Evolutionary conservation across 208 protist genomes (phyloP).

Genomic region (Trypanosoma scelopori): DNA sequence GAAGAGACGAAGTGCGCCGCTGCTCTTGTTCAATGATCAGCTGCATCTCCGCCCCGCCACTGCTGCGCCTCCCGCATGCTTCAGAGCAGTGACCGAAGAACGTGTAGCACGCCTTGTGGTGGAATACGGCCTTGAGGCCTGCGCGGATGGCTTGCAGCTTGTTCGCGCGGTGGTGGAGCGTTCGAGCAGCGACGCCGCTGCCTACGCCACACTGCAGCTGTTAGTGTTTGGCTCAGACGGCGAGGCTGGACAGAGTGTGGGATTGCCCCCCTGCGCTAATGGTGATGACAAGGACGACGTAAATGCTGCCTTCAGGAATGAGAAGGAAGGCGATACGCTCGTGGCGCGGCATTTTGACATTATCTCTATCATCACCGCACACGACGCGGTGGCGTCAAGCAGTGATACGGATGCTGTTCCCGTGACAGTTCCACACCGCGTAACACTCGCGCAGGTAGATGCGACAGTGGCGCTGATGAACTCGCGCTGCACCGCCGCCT

Average conservation of each 20-base stretch:
- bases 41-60: constrained; percentile 46
- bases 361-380: constrained; percentile 49
- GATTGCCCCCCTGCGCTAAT: not conserved
- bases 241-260: constrained; percentile 1
- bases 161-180: constrained; percentile 73
- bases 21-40: constrained; percentile 71
- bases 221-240: constrained; percentile 47
- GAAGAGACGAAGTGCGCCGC: constrained; percentile 53
- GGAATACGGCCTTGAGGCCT: constrained; percentile 79
- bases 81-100: constrained; percentile 29
- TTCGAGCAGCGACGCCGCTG: constrained; percentile 53
- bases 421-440: constrained; percentile 26
- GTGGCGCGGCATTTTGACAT: constrained; percentile 34
- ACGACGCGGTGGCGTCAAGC: not conserved
- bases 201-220: constrained; percentile 58
- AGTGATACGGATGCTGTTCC: constrained; percentile 19
- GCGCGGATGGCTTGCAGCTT: constrained; percentile 51
- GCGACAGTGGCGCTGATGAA: constrained; percentile 44
- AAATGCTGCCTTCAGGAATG: constrained; percentile 2
- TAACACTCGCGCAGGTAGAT: constrained; percentile 47
- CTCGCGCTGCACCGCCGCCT: constrained; percentile 20
- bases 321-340: constrained; percentile 20
- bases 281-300: constrained; percentile 5
- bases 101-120: constrained; percentile 61
- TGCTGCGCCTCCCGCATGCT: constrained; percentile 12